phyloP scores from a whole-genome alignment of 164 flowering plant genomes.

The Aristolochia fimbriata region DNA sequence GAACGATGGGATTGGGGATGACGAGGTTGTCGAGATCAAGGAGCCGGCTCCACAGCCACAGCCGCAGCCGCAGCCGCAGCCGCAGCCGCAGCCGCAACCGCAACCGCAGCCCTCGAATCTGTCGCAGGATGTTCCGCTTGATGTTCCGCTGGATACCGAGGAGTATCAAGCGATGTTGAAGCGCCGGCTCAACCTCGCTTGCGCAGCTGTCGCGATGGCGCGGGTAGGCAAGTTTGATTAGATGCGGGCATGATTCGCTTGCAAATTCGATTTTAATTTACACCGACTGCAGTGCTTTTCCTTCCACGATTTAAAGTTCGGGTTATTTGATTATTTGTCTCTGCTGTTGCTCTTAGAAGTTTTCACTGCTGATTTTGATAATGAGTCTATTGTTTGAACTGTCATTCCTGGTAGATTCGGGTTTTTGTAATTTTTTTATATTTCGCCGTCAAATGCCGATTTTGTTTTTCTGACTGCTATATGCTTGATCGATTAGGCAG shows the following conservation, averaged over 20 bases:
- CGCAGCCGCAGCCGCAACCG: conserved; percentile 2
- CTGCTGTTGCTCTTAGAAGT: too few species aligned
- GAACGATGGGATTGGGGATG: background rate
- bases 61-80: conserved; percentile 1
- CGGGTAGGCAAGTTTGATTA: conserved; percentile 32
- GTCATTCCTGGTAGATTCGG: too few species aligned
- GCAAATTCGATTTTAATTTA: background rate
- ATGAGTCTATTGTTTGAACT: too few species aligned
- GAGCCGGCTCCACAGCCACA: conserved; percentile 2
- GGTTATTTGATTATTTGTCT: too few species aligned
- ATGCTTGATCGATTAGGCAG: too few species aligned
- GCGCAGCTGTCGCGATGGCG: conserved; percentile 82
- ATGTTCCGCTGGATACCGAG: conserved; percentile 40
- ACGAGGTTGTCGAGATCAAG: conserved; percentile 21
- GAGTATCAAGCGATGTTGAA: conserved; percentile 73
- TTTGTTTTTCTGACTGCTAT: too few species aligned
- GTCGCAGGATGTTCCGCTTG: conserved; percentile 12
- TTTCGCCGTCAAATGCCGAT: too few species aligned
- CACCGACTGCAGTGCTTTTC: too few species aligned
- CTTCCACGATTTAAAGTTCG: too few species aligned
- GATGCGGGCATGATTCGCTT: background rate
- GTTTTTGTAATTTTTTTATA: too few species aligned
- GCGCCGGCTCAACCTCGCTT: conserved; percentile 66
- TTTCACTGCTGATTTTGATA: too few species aligned
- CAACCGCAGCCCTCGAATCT: conserved; percentile 10